Percentiles rank a stretch among this genome's conserved stretches.
Conservation (phyloP, 2,329 filamentous ascomycete species). For the Teratosphaeria pseudoeucalypti region DNA sequence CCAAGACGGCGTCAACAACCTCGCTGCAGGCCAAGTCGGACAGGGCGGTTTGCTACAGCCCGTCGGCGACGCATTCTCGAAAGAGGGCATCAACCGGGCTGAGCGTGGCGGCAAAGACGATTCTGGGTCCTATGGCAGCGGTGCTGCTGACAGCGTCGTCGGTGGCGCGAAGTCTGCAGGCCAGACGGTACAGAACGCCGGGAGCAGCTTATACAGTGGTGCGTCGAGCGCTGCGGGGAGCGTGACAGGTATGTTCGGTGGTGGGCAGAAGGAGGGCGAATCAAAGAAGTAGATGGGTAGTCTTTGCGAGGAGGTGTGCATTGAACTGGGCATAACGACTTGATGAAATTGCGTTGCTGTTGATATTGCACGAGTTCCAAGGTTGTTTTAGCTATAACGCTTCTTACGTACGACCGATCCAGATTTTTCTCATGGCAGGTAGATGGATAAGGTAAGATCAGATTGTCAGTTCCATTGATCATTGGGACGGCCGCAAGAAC, state of each 20-base stretch:
- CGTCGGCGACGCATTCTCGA: slow-evolving; percentile 50
- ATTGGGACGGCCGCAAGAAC: not conserved
- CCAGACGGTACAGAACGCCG: slow-evolving; percentile 17
- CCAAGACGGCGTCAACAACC: slow-evolving; percentile 56
- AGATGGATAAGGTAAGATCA: too few relatives aligned
- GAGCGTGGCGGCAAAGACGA: slow-evolving; percentile 57
- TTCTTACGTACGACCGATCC: not conserved
- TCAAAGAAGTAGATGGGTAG: slow-evolving; percentile 2
- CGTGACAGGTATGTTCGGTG: slow-evolving; percentile 23
- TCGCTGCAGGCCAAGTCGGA: slow-evolving; percentile 54
- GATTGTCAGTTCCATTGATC: too few relatives aligned
- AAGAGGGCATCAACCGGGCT: slow-evolving; percentile 55
- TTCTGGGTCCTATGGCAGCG: slow-evolving; percentile 39
- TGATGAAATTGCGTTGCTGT: not conserved
- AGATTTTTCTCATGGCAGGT: not conserved
- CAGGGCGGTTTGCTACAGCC: slow-evolving; percentile 58
- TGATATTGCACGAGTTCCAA: not conserved
- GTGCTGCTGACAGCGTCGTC: slow-evolving; percentile 24
- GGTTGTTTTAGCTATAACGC: not conserved
- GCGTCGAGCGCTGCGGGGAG: slow-evolving; percentile 25
- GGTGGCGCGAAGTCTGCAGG: slow-evolving; percentile 20
- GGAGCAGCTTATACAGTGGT: slow-evolving; percentile 17
- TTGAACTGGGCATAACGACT: not conserved
- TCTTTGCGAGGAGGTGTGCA: not conserved
- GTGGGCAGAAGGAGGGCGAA: slow-evolving; percentile 22